Evolutionary conservation across 208 protist species (phyloP).

Genomic region (Crithidia brevicula): DNA sequence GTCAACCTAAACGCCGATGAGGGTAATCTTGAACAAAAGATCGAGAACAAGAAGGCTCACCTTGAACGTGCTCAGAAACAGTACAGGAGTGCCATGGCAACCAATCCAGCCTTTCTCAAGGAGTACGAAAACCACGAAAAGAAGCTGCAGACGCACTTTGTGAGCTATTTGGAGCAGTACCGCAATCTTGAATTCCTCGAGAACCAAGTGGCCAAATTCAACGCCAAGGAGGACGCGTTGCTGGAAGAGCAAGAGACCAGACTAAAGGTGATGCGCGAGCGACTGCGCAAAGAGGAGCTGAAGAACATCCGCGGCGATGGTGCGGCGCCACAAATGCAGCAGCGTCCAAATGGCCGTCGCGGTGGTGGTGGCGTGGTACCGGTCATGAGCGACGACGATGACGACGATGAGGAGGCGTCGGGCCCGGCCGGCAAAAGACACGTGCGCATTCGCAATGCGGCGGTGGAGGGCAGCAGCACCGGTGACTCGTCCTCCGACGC

Average conservation of each 20-base stretch:
- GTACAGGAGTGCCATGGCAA: conserved; percentile 85
- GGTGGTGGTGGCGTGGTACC: conserved; percentile 11
- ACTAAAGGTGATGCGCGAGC: conserved; percentile 90
- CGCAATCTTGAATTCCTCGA: conserved; percentile 95
- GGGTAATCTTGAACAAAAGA: conserved; percentile 94
- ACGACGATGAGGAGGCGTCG: conserved; percentile 48
- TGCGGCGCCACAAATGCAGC: not conserved
- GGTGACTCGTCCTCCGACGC: conserved; percentile 37
- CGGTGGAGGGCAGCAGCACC: conserved; percentile 68
- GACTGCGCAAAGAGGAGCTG: conserved; percentile 88
- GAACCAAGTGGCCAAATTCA: conserved; percentile 88
- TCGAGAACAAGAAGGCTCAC: conserved; percentile 95
- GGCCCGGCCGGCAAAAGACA: conserved; percentile 5
- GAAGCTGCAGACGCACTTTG: conserved; percentile 92
- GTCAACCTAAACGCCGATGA: conserved; percentile 89
- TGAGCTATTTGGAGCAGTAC: conserved; percentile 94
- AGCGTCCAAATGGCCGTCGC: conserved; percentile 21
- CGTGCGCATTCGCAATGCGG: conserved; percentile 44
- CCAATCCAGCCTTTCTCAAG: conserved; percentile 94
- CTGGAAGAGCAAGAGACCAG: conserved; percentile 89
- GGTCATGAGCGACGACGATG: conserved; percentile 41
- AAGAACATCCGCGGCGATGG: conserved; percentile 75
- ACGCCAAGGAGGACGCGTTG: conserved; percentile 83
- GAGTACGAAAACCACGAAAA: conserved; percentile 94
- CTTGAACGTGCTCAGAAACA: conserved; percentile 94